Percentiles rank a stretch among this genome's conserved stretches.
phyloP scores from a whole-genome alignment of 257 asterid species.

The Gardenia jasminoides region DNA sequence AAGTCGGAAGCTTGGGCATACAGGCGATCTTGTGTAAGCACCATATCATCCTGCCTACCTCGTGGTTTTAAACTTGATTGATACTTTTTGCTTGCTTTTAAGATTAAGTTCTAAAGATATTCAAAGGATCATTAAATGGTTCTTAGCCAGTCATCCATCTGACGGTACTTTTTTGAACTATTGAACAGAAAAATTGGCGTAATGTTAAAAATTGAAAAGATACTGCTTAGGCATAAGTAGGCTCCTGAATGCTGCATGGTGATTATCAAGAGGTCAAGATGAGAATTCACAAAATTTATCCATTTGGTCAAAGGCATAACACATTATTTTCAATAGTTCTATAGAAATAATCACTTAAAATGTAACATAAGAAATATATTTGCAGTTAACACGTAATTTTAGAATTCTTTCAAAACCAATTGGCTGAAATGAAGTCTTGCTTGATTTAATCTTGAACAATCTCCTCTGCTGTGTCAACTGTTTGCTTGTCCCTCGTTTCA shows the following conservation, averaged over 20 bases:
- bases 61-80: neutral
- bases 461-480: neutral
- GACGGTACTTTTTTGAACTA: neutral
- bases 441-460: neutral
- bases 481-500: neutral
- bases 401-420: neutral
- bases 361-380: no score
- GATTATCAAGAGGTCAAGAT: neutral
- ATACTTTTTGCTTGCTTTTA: neutral
- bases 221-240: neutral
- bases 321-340: no score
- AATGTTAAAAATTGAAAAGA: no score
- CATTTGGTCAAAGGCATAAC: neutral
- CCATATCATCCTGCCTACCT: neutral
- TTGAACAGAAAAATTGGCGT: neutral
- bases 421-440: neutral
- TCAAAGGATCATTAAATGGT: neutral
- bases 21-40: conserved; percentile 42
- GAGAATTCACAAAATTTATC: neutral
- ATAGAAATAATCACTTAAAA: no score
- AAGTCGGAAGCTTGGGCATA: conserved; percentile 60
- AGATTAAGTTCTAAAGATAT: neutral
- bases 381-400: no score
- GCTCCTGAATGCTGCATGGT: neutral
- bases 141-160: neutral